These are phyloP conservation scores for Hura crepitans DNA, from an alignment of 441 rosid species.

Conservation along the genomic window DNA sequence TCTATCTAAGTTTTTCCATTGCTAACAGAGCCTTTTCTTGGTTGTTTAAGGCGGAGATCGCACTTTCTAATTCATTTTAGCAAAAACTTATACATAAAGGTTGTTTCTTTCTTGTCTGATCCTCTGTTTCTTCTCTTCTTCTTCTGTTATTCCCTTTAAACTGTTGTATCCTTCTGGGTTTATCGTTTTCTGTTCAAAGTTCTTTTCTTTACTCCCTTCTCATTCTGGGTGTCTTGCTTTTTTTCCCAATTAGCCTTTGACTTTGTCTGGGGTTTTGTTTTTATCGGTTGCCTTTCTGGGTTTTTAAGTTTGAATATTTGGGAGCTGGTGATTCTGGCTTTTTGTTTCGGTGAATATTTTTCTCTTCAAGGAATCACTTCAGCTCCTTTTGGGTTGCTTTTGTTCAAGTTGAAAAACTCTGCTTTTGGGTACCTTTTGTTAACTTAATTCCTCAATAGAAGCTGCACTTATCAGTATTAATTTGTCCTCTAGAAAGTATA, in stretches of 20 bases:
- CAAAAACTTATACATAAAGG: neutral
- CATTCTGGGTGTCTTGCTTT: neutral
- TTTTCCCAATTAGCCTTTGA: neutral
- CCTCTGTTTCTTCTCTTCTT: neutral
- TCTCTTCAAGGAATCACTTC: neutral
- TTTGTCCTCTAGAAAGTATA: neutral
- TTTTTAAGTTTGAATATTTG: conserved; percentile 3
- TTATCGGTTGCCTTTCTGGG: neutral
- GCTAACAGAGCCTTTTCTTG: neutral
- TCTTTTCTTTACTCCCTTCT: neutral
- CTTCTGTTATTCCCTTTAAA: neutral
- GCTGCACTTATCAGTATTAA: conserved; percentile 12
- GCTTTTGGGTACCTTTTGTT: conserved; percentile 7
- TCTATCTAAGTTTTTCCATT: neutral
- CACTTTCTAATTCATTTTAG: neutral
- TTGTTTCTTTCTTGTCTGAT: conserved; percentile 9
- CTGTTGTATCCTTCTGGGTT: neutral
- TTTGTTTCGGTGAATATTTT: neutral
- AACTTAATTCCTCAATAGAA: conserved; percentile 1
- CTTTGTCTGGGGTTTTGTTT: conserved; percentile 13
- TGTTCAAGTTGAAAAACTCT: conserved; percentile 5
- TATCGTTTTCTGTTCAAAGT: neutral
- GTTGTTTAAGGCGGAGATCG: conserved; percentile 14
- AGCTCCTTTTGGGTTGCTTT: neutral
- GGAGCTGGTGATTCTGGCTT: conserved; percentile 18